Base-by-base conservation (phyloP, 192 early-diverging fungal genomes). In the Entomortierella beljakovae region DNA sequence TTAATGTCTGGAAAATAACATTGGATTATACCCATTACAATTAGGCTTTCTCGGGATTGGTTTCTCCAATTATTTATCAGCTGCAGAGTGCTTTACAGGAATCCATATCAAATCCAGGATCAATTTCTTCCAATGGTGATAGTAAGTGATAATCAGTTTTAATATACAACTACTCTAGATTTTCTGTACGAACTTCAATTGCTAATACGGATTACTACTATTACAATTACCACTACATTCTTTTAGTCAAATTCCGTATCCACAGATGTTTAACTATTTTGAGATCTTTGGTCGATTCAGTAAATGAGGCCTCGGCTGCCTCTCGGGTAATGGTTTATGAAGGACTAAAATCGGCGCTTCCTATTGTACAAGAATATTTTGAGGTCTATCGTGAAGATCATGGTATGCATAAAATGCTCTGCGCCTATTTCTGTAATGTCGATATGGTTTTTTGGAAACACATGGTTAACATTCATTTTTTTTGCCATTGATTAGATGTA, bases 341-440 rank as follows among this genome's bases (percentile, higher is more conserved):
- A n/a, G 49, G 66, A 8, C n/a, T 69, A 15, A 69, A 61, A 18
- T 37, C 61, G 9, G 54, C 61, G 0, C 60, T 79, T 22, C 75
- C 66, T 20, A 53, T 70, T 13, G 62, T 64, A 10, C 66, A 79
- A 50, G 67, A 79, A 38, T 79, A 60, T 23, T 79, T 79, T 54
- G 66, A 79, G 11, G 52, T 70, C 26, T 79, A 65, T 52, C 38
- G 38, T 26, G 75, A 79, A 22, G 75, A 79, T 20, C 75, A 70
- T 57, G 75, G 75, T 79, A 70, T 16, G 73, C 8, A 1, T 20
- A 18, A 5, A 0, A 5, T 2, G 26, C 43, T 15, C 1, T 38
- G 5, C 28, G 4, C 35, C 23, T 28, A 15, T 3, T 3, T 6
- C 16, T 6, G 37, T 20, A 37, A 18, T 34, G 33, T 50, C n/a